Conservation (phyloP, 2,329 filamentous ascomycete genomes). For the Trichoderma simmonsii region DNA sequence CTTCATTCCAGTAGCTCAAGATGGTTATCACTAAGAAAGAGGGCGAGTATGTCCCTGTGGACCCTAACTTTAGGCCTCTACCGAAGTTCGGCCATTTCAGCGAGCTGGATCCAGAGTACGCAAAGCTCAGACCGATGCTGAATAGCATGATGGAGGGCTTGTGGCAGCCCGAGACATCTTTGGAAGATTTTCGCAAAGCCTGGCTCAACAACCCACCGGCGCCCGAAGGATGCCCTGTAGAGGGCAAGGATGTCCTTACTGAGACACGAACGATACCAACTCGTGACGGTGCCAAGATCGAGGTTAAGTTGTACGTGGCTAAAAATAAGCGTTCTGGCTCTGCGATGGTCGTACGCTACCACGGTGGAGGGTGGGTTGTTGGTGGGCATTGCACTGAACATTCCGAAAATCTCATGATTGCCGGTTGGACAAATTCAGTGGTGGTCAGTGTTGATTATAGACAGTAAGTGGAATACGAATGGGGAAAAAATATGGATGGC, state of each 20-base stretch:
- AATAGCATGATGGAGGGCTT: background rate
- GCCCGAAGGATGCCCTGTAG: background rate
- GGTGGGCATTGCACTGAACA: background rate
- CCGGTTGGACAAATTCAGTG: background rate
- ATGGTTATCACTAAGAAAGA: background rate
- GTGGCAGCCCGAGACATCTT: background rate
- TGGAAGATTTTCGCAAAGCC: background rate
- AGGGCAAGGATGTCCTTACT: background rate
- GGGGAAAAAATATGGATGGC: background rate
- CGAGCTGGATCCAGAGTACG: background rate
- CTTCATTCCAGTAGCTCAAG: background rate
- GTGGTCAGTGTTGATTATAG: background rate
- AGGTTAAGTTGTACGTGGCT: background rate
- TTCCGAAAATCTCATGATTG: background rate
- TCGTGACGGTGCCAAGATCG: background rate
- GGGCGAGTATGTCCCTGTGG: background rate
- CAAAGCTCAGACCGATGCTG: background rate
- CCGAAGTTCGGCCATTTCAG: background rate
- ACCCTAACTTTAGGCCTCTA: background rate
- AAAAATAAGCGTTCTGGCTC: background rate
- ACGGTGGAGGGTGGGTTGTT: background rate
- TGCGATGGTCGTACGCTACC: background rate
- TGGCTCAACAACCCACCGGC: background rate
- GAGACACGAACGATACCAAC: background rate
- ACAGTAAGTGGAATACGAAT: background rate